Base-by-base conservation (phyloP, 2,329 filamentous ascomycete species). In the Diaporthe eres region DNA sequence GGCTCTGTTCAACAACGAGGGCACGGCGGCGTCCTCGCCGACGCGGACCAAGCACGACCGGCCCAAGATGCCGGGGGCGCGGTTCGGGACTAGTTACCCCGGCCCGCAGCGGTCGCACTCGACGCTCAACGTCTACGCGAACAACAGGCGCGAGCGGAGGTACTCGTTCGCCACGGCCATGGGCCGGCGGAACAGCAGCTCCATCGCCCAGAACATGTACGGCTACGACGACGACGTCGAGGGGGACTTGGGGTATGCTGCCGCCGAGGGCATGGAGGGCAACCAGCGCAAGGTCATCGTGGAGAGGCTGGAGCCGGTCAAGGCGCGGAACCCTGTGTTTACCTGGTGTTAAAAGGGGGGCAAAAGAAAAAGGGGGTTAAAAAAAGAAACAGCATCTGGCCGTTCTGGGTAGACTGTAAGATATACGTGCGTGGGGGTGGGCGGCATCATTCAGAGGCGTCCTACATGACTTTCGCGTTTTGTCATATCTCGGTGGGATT, bases 231-330 rank as follows among this genome's bases (percentile, higher is more conserved):
- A 95, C 79, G 94, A 97, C 79, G 88, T 95, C 10, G 96, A 98
- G 81, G 97, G 97, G 0, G 97, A 99, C 84, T 86, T 99, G 39
- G 97, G 97, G 13, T 99, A 98, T 85, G 95, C 96, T 15, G 96
- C 96, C 1, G 97, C 97, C 0, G 95, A 96, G 83, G 97, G 95
- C 37, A 95, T 98, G 91, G 97, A 98, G 84, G 94, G 94, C 17
- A 94, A 95, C 81, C 92, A 94, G 83, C 91, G 96, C 80, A 98
- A 97, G 85, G 97, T 99, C 65, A 98, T 99, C 87, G 96, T 99
- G 65, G 97, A 99, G 88, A 90, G 97, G 78, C 86, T 99, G 75
- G 97, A 99, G 87, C 94, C 96, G 76, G 97, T 99, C 77, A 98
- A 98, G 89, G 95, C 93, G 82, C 94, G 94, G 83, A 97, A 98